A percentile compares a stretch with the other conserved stretches of the same genome.
phyloP scores from a whole-genome alignment of 176 grass and related monocot species.

The Oryza officinalis region DNA sequence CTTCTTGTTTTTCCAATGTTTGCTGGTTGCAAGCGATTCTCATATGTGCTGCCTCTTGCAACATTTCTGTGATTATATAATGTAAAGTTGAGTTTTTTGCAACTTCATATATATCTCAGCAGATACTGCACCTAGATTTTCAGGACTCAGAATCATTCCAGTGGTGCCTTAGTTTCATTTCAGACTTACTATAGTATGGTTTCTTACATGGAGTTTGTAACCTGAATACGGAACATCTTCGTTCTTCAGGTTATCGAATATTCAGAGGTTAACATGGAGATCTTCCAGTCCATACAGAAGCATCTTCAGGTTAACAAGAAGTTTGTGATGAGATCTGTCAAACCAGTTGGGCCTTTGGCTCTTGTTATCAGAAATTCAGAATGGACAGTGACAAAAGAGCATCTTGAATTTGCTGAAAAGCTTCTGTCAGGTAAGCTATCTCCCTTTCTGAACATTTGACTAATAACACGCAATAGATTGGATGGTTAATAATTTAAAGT shows the following conservation, averaged over 20 bases:
- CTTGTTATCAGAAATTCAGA: neutral
- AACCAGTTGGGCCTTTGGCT: too few species aligned
- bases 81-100: neutral
- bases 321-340: neutral
- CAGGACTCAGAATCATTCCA: neutral
- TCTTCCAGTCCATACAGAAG: neutral
- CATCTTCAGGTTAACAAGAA: neutral
- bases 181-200: neutral
- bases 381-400: neutral
- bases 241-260: constrained; percentile 68
- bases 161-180: neutral
- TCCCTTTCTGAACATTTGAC: neutral
- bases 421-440: neutral
- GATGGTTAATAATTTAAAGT: neutral
- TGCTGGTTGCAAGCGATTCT: neutral
- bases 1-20: neutral
- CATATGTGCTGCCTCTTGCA: neutral
- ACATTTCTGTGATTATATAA: neutral
- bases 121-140: neutral
- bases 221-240: constrained; percentile 21
- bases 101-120: neutral
- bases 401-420: neutral
- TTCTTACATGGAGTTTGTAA: constrained; percentile 20
- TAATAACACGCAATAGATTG: neutral
- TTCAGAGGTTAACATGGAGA: neutral